These are phyloP conservation scores for Aspergillus ostianus DNA, from an alignment of 495 filamentous ascomycete species.

Conservation along the genomic window DNA sequence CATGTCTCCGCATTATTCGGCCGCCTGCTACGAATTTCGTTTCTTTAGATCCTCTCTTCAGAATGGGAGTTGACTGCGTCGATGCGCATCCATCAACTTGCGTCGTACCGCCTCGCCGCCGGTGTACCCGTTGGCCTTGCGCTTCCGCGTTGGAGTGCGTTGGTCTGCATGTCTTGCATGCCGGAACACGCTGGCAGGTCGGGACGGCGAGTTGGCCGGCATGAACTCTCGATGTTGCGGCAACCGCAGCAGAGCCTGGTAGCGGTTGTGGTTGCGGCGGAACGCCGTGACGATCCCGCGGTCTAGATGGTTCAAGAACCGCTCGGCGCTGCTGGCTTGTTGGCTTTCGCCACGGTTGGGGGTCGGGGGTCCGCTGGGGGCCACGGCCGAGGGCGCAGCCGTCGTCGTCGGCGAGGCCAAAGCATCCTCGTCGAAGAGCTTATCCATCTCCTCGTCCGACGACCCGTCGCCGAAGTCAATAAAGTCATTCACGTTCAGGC, in stretches of 20 bases:
- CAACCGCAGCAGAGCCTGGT: constrained; percentile 64
- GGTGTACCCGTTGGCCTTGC: constrained; percentile 37
- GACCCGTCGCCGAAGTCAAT: constrained; percentile 64
- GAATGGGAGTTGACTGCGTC: constrained; percentile 40
- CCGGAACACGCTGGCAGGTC: constrained; percentile 47
- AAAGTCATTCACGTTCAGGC: constrained; percentile 68
- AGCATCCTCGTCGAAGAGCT: constrained; percentile 38
- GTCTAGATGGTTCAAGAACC: constrained; percentile 67
- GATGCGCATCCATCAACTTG: constrained; percentile 48
- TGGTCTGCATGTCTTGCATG: constrained; percentile 44
- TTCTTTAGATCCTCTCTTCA: constrained; percentile 12
- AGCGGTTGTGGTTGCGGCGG: constrained; percentile 72
- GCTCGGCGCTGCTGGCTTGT: constrained; percentile 50
- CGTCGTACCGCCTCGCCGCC: constrained; percentile 47
- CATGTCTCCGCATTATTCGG: constrained; percentile 2
- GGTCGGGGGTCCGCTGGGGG: constrained; percentile 44
- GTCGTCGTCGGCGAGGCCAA: constrained; percentile 38
- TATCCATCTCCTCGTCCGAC: constrained; percentile 51
- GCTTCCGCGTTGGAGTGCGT: constrained; percentile 44
- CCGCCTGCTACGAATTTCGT: constrained; percentile 9
- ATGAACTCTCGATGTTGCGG: constrained; percentile 54
- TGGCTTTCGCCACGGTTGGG: constrained; percentile 53
- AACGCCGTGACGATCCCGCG: constrained; percentile 72
- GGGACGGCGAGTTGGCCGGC: constrained; percentile 47
- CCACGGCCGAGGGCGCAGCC: constrained; percentile 34